Conservation (phyloP, 768 basidiomycete genomes). For the Mycena galericulata region DNA sequence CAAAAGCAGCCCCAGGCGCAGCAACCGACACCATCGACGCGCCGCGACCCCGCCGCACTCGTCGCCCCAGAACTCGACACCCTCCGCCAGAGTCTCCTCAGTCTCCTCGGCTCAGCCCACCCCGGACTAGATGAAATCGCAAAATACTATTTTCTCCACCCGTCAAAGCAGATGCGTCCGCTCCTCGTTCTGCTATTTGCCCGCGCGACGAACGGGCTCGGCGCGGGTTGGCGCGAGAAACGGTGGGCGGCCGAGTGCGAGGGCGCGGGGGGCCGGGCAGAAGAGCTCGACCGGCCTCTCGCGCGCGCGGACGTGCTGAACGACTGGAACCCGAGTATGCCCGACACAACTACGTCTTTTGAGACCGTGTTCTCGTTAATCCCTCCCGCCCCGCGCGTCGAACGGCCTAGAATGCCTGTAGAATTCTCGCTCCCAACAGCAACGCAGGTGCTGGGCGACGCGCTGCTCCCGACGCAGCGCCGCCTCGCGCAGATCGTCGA, state of each 20-base stretch:
- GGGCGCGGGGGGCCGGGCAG: slow-evolving; percentile 61
- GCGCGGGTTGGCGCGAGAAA: slow-evolving; percentile 70
- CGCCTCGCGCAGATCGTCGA: slow-evolving; percentile 96
- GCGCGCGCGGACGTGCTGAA: slow-evolving; percentile 84
- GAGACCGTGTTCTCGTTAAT: slow-evolving; percentile 65
- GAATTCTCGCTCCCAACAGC: slow-evolving; percentile 37
- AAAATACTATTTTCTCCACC: slow-evolving; percentile 90
- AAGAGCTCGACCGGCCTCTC: slow-evolving; percentile 83
- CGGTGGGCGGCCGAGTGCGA: slow-evolving; percentile 71
- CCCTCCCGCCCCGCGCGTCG: slow-evolving; percentile 48
- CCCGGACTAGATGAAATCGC: slow-evolving; percentile 90
- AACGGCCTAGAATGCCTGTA: slow-evolving; percentile 46
- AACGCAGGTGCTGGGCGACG: slow-evolving; percentile 47
- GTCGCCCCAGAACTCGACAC: slow-evolving; percentile 79
- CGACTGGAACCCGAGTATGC: slow-evolving; percentile 92
- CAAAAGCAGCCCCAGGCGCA: slow-evolving; percentile 10
- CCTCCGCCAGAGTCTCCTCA: slow-evolving; percentile 78
- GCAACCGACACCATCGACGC: slow-evolving; percentile 30
- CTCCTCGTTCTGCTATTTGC: slow-evolving; percentile 90
- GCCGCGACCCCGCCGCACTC: slow-evolving; percentile 75
- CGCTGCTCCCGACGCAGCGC: slow-evolving; percentile 86
- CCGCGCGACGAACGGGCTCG: slow-evolving; percentile 93
- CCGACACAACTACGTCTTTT: slow-evolving; percentile 81
- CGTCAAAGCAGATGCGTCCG: slow-evolving; percentile 92
- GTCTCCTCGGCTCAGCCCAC: slow-evolving; percentile 89